Conservation (phyloP, 441 rosid genomes). For the Adansonia madagascariensis region DNA sequence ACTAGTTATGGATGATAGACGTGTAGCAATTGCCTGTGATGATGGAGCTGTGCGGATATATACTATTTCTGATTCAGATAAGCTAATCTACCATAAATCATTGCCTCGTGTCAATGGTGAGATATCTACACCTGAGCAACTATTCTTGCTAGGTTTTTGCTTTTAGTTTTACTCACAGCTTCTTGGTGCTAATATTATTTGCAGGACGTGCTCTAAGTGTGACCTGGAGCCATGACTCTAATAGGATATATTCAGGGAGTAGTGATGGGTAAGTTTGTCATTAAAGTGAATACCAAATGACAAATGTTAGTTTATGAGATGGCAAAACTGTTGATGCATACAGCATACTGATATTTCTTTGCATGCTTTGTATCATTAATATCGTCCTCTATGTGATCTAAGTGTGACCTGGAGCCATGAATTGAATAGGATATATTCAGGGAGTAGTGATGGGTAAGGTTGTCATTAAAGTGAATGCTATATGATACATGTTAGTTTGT, state of each 20-base stretch:
- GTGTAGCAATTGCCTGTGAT: constrained; percentile 76
- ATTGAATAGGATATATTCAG: constrained; percentile 64
- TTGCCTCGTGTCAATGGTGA: constrained; percentile 98
- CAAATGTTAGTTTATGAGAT: background rate
- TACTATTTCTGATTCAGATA: constrained; percentile 54
- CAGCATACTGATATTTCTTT: background rate
- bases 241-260: constrained; percentile 71
- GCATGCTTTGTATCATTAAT: background rate
- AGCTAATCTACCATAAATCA: constrained; percentile 61
- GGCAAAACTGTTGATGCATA: background rate
- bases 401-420: constrained; percentile 75
- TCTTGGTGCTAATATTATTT: constrained; percentile 29
- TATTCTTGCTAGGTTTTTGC: constrained; percentile 28
- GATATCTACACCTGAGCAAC: constrained; percentile 43
- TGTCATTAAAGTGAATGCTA: background rate
- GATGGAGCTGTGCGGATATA: constrained; percentile 87
- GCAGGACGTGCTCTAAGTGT: constrained; percentile 86
- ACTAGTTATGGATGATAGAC: constrained; percentile 40
- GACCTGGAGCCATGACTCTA: constrained; percentile 73
- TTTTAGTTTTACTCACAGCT: constrained; percentile 30
- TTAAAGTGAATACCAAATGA: background rate
- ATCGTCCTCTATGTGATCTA: constrained; percentile 31
- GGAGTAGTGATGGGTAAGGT: constrained; percentile 91
- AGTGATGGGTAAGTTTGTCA: constrained; percentile 83
- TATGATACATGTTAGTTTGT: background rate